These are phyloP conservation scores for Kwoniella shivajii DNA, from an alignment of 1,284 basidiomycete species.

Conservation along the genomic window DNA sequence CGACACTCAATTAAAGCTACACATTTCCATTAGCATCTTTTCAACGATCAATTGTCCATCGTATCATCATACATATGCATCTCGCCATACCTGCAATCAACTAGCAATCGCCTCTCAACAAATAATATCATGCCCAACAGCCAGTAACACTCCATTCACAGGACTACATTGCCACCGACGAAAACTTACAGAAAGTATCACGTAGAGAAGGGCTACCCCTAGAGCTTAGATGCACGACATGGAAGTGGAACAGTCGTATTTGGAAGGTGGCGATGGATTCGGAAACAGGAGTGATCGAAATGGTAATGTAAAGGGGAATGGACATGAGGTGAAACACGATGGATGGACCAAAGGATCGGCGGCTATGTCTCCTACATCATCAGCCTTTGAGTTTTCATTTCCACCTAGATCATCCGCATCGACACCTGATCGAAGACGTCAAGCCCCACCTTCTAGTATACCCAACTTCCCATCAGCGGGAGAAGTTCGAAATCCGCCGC, in stretches of 20 bases:
- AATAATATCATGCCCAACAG: too few relatives aligned
- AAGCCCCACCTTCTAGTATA: conserved; percentile 25
- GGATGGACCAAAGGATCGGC: conserved; percentile 3
- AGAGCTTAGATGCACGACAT: not conserved
- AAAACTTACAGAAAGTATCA: too few relatives aligned
- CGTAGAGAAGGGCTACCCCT: too few relatives aligned
- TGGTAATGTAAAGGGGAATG: not conserved
- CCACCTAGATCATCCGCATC: not conserved
- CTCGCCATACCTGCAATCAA: too few relatives aligned
- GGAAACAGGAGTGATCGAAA: not conserved
- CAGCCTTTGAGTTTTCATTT: conserved; percentile 6
- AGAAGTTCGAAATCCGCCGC: conserved; percentile 26
- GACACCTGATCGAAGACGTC: conserved; percentile 16
- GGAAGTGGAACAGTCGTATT: conserved; percentile 3
- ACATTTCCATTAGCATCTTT: too few relatives aligned
- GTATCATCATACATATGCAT: too few relatives aligned
- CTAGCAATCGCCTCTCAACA: too few relatives aligned
- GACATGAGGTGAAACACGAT: not conserved
- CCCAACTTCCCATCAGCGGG: conserved; percentile 33
- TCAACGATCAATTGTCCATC: too few relatives aligned
- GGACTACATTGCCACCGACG: too few relatives aligned
- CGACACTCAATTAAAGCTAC: too few relatives aligned
- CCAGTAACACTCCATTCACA: too few relatives aligned
- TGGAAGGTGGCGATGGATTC: not conserved
- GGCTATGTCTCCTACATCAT: conserved; percentile 6